Percentiles rank a stretch among this genome's conserved stretches.
Evolutionary conservation across 352 stramenopile species (phyloP).

Genomic region (Globisporangium mamillatum): DNA sequence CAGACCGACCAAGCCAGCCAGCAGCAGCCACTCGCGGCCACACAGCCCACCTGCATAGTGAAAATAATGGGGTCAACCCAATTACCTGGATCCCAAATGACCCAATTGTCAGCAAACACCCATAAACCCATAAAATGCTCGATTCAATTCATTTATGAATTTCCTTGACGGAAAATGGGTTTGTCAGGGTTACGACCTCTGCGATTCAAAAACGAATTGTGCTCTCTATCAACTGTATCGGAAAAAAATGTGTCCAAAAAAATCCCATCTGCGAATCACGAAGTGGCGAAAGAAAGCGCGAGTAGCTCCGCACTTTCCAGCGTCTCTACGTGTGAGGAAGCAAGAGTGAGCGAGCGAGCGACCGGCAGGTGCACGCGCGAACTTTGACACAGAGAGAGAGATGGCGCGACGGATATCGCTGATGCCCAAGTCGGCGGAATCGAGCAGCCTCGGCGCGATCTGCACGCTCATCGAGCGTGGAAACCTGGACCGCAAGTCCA

Average conservation of each 20-base stretch:
- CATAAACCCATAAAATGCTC: background rate
- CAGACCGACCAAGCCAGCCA: background rate
- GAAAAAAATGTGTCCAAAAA: background rate
- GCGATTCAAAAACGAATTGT: constrained; percentile 13
- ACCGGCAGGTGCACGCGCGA: background rate
- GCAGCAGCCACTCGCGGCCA: constrained; percentile 13
- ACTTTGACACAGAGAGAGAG: background rate
- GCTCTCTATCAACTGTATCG: background rate
- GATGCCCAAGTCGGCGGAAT: constrained; percentile 16
- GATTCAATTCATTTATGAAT: too few species aligned
- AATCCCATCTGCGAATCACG: background rate
- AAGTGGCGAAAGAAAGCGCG: background rate
- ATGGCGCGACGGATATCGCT: constrained; percentile 21
- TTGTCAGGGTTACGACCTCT: background rate
- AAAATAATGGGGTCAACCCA: too few species aligned
- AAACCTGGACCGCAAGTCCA: constrained; percentile 83
- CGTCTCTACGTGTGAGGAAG: background rate
- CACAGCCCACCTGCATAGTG: background rate
- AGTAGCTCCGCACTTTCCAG: background rate
- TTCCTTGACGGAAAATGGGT: too few species aligned
- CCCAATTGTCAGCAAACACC: background rate
- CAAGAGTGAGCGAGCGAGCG: background rate
- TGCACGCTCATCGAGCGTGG: constrained; percentile 83
- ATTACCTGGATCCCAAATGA: too few species aligned
- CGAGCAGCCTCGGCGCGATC: constrained; percentile 66